Base-by-base conservation (phyloP, 495 filamentous ascomycete species). In the Hypoxylon crocopeplum region DNA sequence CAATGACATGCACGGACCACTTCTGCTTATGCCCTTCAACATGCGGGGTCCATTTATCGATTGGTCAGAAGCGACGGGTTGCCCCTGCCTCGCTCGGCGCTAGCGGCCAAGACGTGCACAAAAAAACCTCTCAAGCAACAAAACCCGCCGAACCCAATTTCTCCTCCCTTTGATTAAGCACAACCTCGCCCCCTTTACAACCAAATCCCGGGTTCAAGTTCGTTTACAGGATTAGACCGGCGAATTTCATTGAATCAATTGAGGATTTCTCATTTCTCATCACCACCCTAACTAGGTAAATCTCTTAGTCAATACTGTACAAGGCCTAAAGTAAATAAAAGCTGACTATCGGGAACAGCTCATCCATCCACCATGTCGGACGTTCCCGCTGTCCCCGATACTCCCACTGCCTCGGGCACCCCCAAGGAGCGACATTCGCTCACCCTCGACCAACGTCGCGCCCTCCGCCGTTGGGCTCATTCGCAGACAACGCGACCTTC, bases 381-480 rank as follows among this genome's bases (percentile, higher is more conserved):
- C 52, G 64, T 68, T 34, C 53, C 64, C 37, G 47, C 64, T 30
- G 53, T 32, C 30, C 60, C 64, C 56, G 67, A 63, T 33, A 55
- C 24, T 27, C 24, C 24, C 24, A 4, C 24, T 8, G 24, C 24
- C 24, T 3, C 4, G 8, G 24, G 24, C 24, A 27, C 24, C 4
- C 24, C 24, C 33, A 77, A 73, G 39, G 78, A 81, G 65, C 76
- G 78, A 10, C 76, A 81, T 42, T 80, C 78, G 11, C 69, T 81
- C 11, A 81, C 78, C 8, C 77, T 81, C 47, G 78, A 81, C 61
- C 78, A 81, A 62, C 77, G 78, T 3, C 77, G 78, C 49, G 77
- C 78, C 20, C 75, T 81, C 47, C 77, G 78, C 1, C 74, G 78
- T 32, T 81, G 78, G 78, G 78, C 78, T 44, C 74, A 75, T 44